Evolutionary conservation across 805 yeast species (phyloP), one percentile per base, ranked within the genome.

Genomic region (Aciculoconidium aculeatum): DNA sequence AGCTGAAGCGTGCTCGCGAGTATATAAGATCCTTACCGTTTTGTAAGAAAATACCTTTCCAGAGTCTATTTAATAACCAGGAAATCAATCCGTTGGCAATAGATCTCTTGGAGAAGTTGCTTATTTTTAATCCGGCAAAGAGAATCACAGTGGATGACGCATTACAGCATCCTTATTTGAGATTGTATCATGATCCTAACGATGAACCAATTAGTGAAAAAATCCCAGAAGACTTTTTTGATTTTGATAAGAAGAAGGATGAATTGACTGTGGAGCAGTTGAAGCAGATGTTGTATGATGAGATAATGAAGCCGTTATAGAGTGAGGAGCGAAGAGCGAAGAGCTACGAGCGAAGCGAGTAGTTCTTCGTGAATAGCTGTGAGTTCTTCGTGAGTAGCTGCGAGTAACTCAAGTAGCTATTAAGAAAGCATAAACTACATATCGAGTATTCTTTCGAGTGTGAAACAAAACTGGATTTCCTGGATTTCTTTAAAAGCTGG

Each of bases 141-240:
- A 64, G 95, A 41, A 75, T 82, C 30, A 73, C 84, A 2, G 94
- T 90, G 4, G 71, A 68, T 35, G 80, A 80, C 39, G 92, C 94
- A 0, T 64, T 85, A 41, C 66, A 69, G 35, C 95, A 85, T 53
- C 86, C 84, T 27, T 92, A 95, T 83, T 78, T 94, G 52, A 60
- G 69, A 28, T 72, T 82, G n/a, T 90, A 90, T 58, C 97, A 90
- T 55, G 97, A 90, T 49, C 95, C 96, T 3, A 75, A 73, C 31
- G 97, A 90, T 53, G 97, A 90, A 57, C 97, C 97, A 0, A 67
- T 67, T 21, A 87, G 92, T 19, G 75, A 76, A 11, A 83, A 87
- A 27, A 80, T 92, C 13, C 88, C 94, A 0, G 77, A 77, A 22
- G 87, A 81, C 42, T 87, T 90, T 53, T 90, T 92, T 46, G 88